Conservation (phyloP, 805 yeast genomes). For the Candida silvicultrix region DNA sequence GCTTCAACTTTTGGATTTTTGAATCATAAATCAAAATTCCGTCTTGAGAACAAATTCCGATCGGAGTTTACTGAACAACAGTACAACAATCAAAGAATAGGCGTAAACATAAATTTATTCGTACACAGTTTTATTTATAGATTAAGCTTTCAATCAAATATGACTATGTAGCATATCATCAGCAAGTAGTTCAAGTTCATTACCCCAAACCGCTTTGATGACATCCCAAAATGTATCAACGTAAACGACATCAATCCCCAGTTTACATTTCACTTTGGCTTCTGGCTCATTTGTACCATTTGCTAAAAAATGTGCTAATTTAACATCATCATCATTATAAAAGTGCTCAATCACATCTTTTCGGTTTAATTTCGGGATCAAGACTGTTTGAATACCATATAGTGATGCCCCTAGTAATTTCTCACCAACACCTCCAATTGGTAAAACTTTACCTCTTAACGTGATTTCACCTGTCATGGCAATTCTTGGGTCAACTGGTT, state of each 20-base stretch:
- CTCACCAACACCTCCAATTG: conserved; percentile 79
- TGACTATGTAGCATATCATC: neutral
- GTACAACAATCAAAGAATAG: too few species aligned
- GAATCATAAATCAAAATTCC: too few species aligned
- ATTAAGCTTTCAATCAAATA: too few species aligned
- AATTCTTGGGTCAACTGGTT: conserved; percentile 40
- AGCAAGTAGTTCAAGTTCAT: conserved; percentile 21
- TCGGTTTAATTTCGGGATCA: conserved; percentile 67
- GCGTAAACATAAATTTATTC: too few species aligned
- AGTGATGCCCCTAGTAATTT: conserved; percentile 75
- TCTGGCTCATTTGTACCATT: conserved; percentile 38
- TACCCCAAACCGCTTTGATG: conserved; percentile 63
- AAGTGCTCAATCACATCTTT: conserved; percentile 42
- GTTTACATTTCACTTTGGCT: conserved; percentile 40
- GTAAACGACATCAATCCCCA: conserved; percentile 54
- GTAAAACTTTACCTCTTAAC: conserved; percentile 67
- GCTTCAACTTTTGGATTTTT: too few species aligned
- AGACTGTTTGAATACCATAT: conserved; percentile 53
- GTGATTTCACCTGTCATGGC: conserved; percentile 91
- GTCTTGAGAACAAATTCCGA: too few species aligned
- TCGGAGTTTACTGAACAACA: too few species aligned
- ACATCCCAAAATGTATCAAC: conserved; percentile 80
- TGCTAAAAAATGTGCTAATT: conserved; percentile 16
- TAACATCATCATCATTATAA: conserved; percentile 17
- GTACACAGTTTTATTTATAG: too few species aligned